Percentiles rank a stretch among this genome's conserved stretches.
These are phyloP conservation scores for Nannizziopsis barbatae DNA, from an alignment of 2,329 filamentous ascomycete species.

Conservation along the genomic window DNA sequence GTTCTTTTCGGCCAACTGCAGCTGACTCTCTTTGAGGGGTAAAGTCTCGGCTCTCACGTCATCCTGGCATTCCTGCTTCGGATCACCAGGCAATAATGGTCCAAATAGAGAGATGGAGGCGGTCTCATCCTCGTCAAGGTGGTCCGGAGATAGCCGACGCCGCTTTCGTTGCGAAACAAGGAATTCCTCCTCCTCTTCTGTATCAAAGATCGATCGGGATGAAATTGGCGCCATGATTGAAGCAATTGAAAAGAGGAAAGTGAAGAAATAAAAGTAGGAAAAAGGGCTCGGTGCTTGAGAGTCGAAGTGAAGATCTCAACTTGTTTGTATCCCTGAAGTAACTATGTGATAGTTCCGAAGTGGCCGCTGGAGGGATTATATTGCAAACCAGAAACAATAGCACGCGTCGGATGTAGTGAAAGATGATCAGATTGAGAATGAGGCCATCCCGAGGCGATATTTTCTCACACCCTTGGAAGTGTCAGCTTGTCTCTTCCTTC, in stretches of 20 bases:
- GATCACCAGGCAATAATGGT: not conserved
- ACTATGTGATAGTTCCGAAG: not conserved
- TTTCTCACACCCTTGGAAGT: not conserved
- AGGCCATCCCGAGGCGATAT: conserved; percentile 7
- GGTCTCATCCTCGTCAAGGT: not conserved
- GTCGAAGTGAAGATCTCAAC: not conserved
- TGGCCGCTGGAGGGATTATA: not conserved
- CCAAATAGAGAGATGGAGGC: not conserved
- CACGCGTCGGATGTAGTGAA: not conserved
- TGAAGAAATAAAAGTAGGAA: not conserved
- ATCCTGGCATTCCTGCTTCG: not conserved
- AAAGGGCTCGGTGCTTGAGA: not conserved
- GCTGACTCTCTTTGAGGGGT: not conserved
- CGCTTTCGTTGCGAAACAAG: conserved; percentile 16
- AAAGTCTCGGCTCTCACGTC: not conserved
- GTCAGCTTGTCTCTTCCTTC: too few relatives aligned
- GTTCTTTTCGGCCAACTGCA: conserved; percentile 48
- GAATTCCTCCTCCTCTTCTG: not conserved
- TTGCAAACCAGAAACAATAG: not conserved
- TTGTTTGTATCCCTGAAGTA: not conserved
- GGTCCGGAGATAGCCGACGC: conserved; percentile 12
- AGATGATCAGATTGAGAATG: not conserved
- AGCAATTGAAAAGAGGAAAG: not conserved
- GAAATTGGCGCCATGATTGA: conserved; percentile 9
- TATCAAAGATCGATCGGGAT: not conserved